phyloP scores from a whole-genome alignment of 2,329 filamentous ascomycete species.

The Monosporascus sp. region DNA sequence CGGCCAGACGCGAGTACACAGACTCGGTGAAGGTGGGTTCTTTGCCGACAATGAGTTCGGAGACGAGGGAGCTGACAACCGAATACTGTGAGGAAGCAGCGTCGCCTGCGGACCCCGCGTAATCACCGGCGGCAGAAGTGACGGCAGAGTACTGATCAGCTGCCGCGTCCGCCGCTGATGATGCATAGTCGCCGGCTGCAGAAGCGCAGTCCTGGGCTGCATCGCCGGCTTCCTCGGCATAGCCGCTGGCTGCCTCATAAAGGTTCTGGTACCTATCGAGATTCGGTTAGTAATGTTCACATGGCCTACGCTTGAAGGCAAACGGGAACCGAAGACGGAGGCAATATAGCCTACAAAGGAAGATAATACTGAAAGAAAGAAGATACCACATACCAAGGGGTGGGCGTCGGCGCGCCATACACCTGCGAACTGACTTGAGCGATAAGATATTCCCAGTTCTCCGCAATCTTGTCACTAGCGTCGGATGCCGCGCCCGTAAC shows the following conservation, averaged over 20 bases:
- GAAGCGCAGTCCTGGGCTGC: slow-evolving; percentile 21
- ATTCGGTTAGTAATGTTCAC: neutral
- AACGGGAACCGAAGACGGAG: neutral
- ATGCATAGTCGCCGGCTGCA: slow-evolving; percentile 29
- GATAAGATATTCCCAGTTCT: slow-evolving; percentile 59
- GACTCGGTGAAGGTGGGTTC: slow-evolving; percentile 80
- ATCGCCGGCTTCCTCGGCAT: slow-evolving; percentile 19
- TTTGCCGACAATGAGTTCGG: slow-evolving; percentile 70
- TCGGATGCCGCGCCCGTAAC: slow-evolving; percentile 41
- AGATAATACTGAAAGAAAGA: neutral
- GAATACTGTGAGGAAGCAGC: slow-evolving; percentile 60
- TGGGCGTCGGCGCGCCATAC: slow-evolving; percentile 60
- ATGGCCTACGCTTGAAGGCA: too few species aligned
- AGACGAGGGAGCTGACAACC: slow-evolving; percentile 65
- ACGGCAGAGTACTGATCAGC: slow-evolving; percentile 16
- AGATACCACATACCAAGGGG: slow-evolving; percentile 36
- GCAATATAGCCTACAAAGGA: neutral
- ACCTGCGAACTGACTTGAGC: slow-evolving; percentile 63
- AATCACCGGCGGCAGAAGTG: slow-evolving; percentile 40
- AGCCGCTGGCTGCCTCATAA: slow-evolving; percentile 39
- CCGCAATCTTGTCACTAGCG: slow-evolving; percentile 33
- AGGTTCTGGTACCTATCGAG: slow-evolving; percentile 35
- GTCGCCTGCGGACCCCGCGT: slow-evolving; percentile 57
- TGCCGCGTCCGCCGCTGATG: slow-evolving; percentile 29
- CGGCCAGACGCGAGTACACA: slow-evolving; percentile 65